phyloP scores from a whole-genome alignment of 1,139 yeast genomes.

The Yamadazyma trypodendri region DNA sequence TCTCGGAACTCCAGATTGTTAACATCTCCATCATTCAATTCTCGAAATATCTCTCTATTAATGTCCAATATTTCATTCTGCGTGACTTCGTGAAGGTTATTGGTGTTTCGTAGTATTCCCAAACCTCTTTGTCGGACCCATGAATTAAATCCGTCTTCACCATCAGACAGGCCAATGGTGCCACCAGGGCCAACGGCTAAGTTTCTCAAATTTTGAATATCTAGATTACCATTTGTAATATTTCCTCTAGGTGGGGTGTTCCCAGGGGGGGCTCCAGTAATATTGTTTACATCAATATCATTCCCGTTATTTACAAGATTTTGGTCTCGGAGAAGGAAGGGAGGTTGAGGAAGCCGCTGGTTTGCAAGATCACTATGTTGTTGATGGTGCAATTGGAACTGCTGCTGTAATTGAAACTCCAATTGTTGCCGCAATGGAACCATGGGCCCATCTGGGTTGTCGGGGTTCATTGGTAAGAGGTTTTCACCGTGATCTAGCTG shows the following conservation, averaged over 20 bases:
- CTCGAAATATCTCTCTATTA: constrained; percentile 36
- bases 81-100: constrained; percentile 13
- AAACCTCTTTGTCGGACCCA: constrained; percentile 39
- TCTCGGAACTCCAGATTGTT: constrained; percentile 41
- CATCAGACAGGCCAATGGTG: background rate
- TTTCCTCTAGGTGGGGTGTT: constrained; percentile 2
- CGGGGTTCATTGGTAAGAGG: constrained; percentile 1
- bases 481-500: constrained; percentile 37
- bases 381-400: constrained; percentile 2
- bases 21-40: constrained; percentile 33
- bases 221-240: constrained; percentile 7
- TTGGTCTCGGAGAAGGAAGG: background rate
- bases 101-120: constrained; percentile 22
- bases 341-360: background rate
- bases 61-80: constrained; percentile 29
- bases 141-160: constrained; percentile 24
- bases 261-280: background rate
- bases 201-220: constrained; percentile 3
- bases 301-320: background rate
- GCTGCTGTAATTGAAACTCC: constrained; percentile 4
- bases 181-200: constrained; percentile 6
- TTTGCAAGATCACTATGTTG: background rate
- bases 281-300: background rate
- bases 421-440: constrained; percentile 4
- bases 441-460: background rate